These are phyloP conservation scores for Lenwebbia sp. DNA, from an alignment of 345 rosid species.

Conservation along the genomic window DNA sequence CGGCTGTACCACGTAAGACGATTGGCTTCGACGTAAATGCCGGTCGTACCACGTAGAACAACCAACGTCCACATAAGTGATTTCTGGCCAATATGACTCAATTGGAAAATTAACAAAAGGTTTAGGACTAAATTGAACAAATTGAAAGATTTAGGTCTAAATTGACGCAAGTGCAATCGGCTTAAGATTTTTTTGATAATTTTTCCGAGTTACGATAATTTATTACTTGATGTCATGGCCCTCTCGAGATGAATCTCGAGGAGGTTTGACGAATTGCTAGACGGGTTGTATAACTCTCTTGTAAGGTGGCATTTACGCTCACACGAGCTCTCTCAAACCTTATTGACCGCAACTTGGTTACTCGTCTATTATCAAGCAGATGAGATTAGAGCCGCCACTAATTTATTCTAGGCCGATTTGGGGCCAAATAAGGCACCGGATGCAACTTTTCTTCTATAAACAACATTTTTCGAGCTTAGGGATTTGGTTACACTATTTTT, in stretches of 20 bases:
- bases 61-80: too few relatives aligned
- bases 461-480: accelerated
- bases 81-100: too few relatives aligned
- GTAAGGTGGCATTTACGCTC: background rate
- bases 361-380: background rate
- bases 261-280: background rate
- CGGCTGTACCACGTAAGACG: too few relatives aligned
- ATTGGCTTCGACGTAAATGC: accelerated
- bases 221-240: background rate
- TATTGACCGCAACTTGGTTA: background rate
- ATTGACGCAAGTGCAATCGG: too few relatives aligned
- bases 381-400: background rate
- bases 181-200: too few relatives aligned
- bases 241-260: background rate
- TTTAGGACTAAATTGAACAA: too few relatives aligned
- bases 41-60: too few relatives aligned
- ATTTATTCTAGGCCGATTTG: background rate
- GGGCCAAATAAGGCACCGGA: background rate
- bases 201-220: background rate
- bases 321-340: background rate
- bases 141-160: too few relatives aligned
- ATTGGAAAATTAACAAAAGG: too few relatives aligned
- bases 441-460: background rate
- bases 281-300: background rate
- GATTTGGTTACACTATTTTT: background rate